These are phyloP conservation scores for Naganishia onofrii DNA, from an alignment of 768 basidiomycete species.

Conservation along the genomic window DNA sequence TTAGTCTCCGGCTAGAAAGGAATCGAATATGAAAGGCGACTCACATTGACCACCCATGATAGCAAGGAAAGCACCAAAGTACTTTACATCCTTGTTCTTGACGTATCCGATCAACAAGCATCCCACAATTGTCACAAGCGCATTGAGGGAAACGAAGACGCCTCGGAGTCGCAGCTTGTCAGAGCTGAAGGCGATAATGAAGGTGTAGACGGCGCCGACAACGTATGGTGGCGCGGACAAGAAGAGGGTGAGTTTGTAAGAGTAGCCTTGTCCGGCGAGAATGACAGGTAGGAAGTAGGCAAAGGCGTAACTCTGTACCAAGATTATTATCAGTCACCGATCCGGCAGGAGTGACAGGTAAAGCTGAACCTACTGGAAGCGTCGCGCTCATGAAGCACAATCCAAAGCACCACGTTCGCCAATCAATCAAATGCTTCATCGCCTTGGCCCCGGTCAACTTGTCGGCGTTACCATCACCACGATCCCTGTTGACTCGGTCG, in stretches of 20 bases:
- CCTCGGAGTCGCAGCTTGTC: conserved; percentile 41
- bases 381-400: conserved; percentile 43
- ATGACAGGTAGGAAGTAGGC: conserved; percentile 44
- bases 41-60: conserved; percentile 33
- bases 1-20: not conserved
- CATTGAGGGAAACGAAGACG: conserved; percentile 37
- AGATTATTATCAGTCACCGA: not conserved
- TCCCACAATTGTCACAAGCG: conserved; percentile 39
- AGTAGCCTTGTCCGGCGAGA: conserved; percentile 44
- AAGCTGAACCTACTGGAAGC: conserved; percentile 33
- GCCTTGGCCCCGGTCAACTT: conserved; percentile 36
- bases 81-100: conserved; percentile 34
- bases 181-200: conserved; percentile 34
- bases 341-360: not conserved
- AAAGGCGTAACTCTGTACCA: conserved; percentile 31
- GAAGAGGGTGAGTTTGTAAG: conserved; percentile 40
- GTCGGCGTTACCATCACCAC: conserved; percentile 44
- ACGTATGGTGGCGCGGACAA: conserved; percentile 46
- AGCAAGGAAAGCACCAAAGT: conserved; percentile 38
- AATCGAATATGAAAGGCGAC: not conserved
- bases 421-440: conserved; percentile 35
- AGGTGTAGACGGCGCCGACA: conserved; percentile 38
- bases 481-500: conserved; percentile 42
- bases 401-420: conserved; percentile 44
- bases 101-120: conserved; percentile 35